Conservation (phyloP, 108 stramenopile species). For the Nitzschia sp. region DNA sequence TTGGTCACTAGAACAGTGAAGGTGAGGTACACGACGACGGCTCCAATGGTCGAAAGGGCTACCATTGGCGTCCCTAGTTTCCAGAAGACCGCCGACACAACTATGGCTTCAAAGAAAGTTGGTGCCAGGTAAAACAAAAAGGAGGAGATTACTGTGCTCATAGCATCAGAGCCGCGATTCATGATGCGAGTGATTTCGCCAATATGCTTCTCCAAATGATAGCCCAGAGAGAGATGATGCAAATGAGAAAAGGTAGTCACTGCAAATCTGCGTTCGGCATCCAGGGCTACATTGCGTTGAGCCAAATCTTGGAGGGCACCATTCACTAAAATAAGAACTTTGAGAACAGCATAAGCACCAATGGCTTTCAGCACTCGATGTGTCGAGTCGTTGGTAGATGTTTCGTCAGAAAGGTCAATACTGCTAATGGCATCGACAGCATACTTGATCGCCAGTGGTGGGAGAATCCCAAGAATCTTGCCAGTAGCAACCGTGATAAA, state of each 20-base stretch:
- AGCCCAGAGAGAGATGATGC: neutral
- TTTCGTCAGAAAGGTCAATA: neutral
- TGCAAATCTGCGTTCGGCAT: neutral
- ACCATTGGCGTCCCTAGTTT: neutral
- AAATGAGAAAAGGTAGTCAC: neutral
- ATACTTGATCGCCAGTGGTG: constrained; percentile 1
- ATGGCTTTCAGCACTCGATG: neutral
- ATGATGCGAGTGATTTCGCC: constrained; percentile 1
- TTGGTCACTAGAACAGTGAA: neutral
- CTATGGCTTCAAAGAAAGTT: neutral
- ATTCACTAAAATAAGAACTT: neutral
- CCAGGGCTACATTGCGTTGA: neutral
- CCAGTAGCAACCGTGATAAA: neutral
- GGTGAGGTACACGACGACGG: neutral
- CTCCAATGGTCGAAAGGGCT: neutral
- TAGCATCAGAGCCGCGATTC: neutral
- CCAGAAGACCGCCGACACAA: neutral
- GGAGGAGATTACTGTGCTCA: neutral
- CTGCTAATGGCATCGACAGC: constrained; percentile 1
- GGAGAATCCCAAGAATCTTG: neutral
- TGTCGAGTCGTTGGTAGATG: neutral
- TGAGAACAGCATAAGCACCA: constrained; percentile 1
- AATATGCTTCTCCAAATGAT: neutral
- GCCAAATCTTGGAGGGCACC: constrained; percentile 3
- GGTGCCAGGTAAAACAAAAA: neutral